These are phyloP conservation scores for Penicillium argentinense DNA, from an alignment of 495 filamentous ascomycete species.

Conservation along the genomic window DNA sequence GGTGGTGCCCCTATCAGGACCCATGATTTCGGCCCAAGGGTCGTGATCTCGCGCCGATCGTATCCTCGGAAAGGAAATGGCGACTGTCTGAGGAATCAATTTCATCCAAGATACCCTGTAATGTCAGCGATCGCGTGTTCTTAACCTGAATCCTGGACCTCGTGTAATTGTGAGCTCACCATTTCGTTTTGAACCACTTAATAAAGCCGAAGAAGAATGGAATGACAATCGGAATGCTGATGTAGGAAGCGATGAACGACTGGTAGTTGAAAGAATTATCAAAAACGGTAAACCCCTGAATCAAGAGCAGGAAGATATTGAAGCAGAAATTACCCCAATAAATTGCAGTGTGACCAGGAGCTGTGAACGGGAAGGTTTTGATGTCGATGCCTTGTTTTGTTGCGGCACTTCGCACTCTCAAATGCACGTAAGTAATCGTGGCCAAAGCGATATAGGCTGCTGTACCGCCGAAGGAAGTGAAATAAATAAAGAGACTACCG, in stretches of 20 bases:
- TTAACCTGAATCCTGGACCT: too few relatives aligned
- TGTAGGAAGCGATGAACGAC: conserved; percentile 4
- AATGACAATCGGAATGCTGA: conserved; percentile 1
- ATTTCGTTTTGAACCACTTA: conserved; percentile 6
- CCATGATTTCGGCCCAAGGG: background rate
- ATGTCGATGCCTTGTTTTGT: conserved; percentile 1
- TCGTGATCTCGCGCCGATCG: background rate
- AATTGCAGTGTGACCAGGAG: conserved; percentile 2
- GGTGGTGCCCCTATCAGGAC: too few relatives aligned
- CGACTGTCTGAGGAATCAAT: conserved; percentile 2
- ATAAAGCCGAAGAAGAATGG: background rate
- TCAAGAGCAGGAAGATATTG: conserved; percentile 2
- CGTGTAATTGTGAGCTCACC: conserved; percentile 3
- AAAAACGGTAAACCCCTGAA: conserved; percentile 4
- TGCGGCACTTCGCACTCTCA: background rate
- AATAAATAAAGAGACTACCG: conserved; percentile 3
- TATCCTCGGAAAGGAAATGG: background rate
- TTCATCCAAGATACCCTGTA: background rate
- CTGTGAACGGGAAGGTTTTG: background rate
- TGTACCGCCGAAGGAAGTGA: conserved; percentile 6
- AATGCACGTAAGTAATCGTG: conserved; percentile 1
- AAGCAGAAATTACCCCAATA: conserved; percentile 5
- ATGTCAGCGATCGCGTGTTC: too few relatives aligned
- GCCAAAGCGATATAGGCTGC: conserved; percentile 3
- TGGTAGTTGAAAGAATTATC: conserved; percentile 1